These are phyloP conservation scores for Lanzia echinophila DNA, from an alignment of 2,329 filamentous ascomycete species.

Conservation along the genomic window DNA sequence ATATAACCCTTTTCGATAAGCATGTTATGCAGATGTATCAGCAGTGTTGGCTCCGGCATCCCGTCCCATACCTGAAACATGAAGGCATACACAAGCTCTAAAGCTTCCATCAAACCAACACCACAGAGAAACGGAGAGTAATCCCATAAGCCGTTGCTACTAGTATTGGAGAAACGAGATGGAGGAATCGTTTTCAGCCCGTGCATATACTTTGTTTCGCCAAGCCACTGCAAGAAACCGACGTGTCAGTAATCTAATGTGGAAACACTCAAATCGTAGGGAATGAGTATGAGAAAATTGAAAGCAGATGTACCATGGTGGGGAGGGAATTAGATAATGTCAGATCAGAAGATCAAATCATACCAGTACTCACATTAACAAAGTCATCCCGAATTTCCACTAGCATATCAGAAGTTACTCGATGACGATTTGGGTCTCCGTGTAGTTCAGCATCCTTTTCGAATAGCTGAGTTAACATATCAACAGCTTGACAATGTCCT, in stretches of 20 bases:
- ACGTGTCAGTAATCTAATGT: too few relatives aligned
- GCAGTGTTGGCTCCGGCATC: conserved; percentile 34
- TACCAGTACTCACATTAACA: too few relatives aligned
- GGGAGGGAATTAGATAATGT: too few relatives aligned
- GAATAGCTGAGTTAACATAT: conserved; percentile 29
- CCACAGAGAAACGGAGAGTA: conserved; percentile 45
- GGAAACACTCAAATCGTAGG: too few relatives aligned
- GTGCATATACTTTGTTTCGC: conserved; percentile 32
- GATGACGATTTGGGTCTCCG: conserved; percentile 17
- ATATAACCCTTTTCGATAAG: conserved; percentile 38
- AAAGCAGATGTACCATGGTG: too few relatives aligned
- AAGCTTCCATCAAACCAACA: conserved; percentile 37
- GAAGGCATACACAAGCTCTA: conserved; percentile 35
- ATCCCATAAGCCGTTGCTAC: conserved; percentile 41
- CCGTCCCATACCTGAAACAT: conserved; percentile 35
- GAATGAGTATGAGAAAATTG: too few relatives aligned
- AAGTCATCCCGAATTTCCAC: conserved; percentile 29
- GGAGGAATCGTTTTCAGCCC: conserved; percentile 33
- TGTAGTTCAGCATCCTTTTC: conserved; percentile 25
- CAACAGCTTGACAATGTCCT: conserved; percentile 30
- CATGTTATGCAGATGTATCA: conserved; percentile 44
- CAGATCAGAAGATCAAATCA: too few relatives aligned
- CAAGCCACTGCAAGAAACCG: too few relatives aligned
- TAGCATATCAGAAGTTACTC: conserved; percentile 16
- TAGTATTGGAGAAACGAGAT: conserved; percentile 37